A percentile compares a stretch with the other conserved stretches of the same genome.
Evolutionary conservation across 148 eudicot genomes (phyloP).

Genomic region (Beta vulgaris): DNA sequence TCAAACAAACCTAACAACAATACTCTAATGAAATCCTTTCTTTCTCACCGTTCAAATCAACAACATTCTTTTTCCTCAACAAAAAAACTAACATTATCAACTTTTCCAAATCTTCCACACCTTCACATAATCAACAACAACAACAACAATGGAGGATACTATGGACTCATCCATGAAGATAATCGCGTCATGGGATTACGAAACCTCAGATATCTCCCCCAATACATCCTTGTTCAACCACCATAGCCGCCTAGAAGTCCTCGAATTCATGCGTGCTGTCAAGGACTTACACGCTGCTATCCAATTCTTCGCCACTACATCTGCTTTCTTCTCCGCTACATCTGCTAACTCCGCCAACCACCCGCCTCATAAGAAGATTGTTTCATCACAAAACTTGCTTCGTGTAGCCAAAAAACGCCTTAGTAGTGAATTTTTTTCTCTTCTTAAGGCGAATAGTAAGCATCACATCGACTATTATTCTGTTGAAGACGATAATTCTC

Average conservation of each 20-base stretch:
- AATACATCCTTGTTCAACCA: conserved; percentile 38
- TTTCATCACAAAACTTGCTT: conserved; percentile 48
- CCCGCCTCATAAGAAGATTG: conserved; percentile 35
- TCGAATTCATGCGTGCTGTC: conserved; percentile 40
- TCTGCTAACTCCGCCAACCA: background rate
- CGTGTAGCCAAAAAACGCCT: conserved; percentile 60
- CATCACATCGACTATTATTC: background rate
- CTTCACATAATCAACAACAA: background rate
- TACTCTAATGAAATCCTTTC: background rate
- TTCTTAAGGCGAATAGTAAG: conserved; percentile 41
- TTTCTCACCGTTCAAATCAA: no score
- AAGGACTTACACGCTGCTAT: conserved; percentile 44
- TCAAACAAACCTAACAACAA: background rate
- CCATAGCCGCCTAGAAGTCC: conserved; percentile 40
- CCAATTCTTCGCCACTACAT: conserved; percentile 34
- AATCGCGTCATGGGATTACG: conserved; percentile 47
- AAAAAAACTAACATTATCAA: background rate
- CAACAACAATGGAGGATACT: conserved; percentile 45
- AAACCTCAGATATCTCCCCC: conserved; percentile 25
- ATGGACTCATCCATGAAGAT: conserved; percentile 43
- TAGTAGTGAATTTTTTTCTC: conserved; percentile 49
- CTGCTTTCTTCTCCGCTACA: conserved; percentile 11
- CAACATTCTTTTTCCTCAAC: background rate
- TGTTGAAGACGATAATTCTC: background rate
- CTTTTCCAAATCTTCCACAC: background rate